Evolutionary conservation across 2,329 filamentous ascomycete species (phyloP), one percentile per base, ranked within the genome.

Genomic region (Neocucurbitaria cava): DNA sequence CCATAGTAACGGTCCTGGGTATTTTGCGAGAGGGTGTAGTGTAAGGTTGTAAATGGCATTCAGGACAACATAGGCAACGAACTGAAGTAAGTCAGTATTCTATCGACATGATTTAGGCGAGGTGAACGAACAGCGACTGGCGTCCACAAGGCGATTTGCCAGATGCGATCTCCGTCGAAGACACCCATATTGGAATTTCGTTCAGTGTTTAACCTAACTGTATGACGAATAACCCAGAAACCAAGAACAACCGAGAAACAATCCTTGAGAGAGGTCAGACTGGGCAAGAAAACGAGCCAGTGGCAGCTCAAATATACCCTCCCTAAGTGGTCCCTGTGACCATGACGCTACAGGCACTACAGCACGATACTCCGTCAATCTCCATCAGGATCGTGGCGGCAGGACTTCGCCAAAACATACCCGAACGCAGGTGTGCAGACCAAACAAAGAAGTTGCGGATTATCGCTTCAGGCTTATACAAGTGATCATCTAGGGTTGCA

Each of bases 21-120:
- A 73, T 53, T 59, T 68, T 7, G 68, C 65, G 1, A 73, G 66
- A 6, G 71, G 71, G 13, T 73, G 70, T 13, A 72, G 56, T 18
- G 64, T 70, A 18, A 71, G 46, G 33, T 65, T 65, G 52, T 73
- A 71, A 35, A 74, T 52, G 36, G 65, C 44, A 2, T 42, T 53
- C 6, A 61, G 11, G 26, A 70, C n/a, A 36, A 65, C 58, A 43
- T 71, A 71, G 17, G 61, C 44, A 36, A 66, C 31, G 42, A 64
- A 47, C 65, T 70, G 20, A 9, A 41, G 7, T 13, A 7, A 38
- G 36, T 68, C 30, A 62, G 53, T 38, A 33, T 13, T 33, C 3
- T 23, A 26, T 24, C 23, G 42, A 9, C 17, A 13, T 20, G 20
- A 21, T 21, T 45, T 30, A 21, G 7, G 11, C n/a, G 38, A 11